Conservation (phyloP, 1,284 basidiomycete genomes). For the Microbotryomycetes sp. region DNA sequence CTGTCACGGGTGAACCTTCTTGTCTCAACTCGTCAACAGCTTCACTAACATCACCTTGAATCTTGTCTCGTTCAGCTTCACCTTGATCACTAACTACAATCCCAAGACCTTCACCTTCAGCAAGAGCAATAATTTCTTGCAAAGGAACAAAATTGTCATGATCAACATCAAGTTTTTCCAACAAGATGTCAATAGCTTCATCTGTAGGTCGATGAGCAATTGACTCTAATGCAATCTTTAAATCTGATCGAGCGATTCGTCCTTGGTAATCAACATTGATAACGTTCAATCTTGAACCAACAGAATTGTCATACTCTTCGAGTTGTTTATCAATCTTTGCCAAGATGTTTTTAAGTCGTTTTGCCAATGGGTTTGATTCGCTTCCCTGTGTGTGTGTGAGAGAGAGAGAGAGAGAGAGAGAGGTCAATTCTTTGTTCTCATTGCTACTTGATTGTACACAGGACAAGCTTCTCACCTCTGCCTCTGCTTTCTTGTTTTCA, state of each 20-base stretch:
- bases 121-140: slow-evolving; percentile 44
- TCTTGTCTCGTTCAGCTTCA: slow-evolving; percentile 63
- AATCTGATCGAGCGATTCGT: slow-evolving; percentile 80
- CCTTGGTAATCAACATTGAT: slow-evolving; percentile 89
- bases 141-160: slow-evolving; percentile 85
- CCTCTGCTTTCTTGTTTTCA: slow-evolving; percentile 81
- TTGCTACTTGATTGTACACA: too few relatives aligned
- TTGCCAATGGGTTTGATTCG: slow-evolving; percentile 66
- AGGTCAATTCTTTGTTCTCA: too few relatives aligned
- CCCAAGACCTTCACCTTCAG: slow-evolving; percentile 42
- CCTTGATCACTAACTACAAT: slow-evolving; percentile 43
- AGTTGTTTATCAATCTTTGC: slow-evolving; percentile 92
- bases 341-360: slow-evolving; percentile 91
- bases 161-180: slow-evolving; percentile 92
- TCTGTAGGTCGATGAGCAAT: slow-evolving; percentile 90
- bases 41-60: slow-evolving; percentile 4
- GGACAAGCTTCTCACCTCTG: slow-evolving; percentile 17
- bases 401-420: too few relatives aligned
- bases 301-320: slow-evolving; percentile 73
- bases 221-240: slow-evolving; percentile 82
- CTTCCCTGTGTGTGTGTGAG: slow-evolving; percentile 13
- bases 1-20: not conserved
- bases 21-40: slow-evolving; percentile 5
- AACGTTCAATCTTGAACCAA: slow-evolving; percentile 87
- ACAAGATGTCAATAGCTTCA: slow-evolving; percentile 77